A percentile compares a stretch with the other conserved stretches of the same genome.
Conservation (phyloP, 441 rosid species). For the Aleurites moluccanus region DNA sequence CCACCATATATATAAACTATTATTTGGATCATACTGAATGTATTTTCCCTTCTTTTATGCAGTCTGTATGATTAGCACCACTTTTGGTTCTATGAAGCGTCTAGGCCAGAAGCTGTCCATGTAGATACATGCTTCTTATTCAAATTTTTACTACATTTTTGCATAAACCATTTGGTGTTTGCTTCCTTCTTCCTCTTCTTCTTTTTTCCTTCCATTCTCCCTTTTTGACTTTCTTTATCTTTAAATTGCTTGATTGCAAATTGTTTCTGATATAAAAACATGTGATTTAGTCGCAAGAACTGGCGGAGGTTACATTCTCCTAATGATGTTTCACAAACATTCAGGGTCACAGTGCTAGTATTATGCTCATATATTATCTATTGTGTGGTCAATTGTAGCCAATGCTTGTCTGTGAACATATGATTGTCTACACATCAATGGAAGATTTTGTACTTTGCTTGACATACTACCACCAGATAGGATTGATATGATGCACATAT, state of each 20-base stretch:
- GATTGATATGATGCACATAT: not conserved
- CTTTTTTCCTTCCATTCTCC: too few species aligned
- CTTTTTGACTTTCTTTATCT: slow-evolving; percentile 6
- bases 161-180: not conserved
- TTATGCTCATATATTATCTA: not conserved
- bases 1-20: not conserved
- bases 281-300: not conserved
- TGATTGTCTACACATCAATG: not conserved
- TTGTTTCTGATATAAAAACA: not conserved
- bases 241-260: not conserved
- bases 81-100: too few species aligned
- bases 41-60: not conserved
- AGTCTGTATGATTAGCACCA: not conserved
- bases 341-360: not conserved
- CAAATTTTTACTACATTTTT: not conserved
- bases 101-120: too few species aligned
- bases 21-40: not conserved
- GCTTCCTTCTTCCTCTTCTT: not conserved
- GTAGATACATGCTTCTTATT: not conserved
- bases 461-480: not conserved
- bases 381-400: not conserved
- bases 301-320: not conserved
- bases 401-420: not conserved
- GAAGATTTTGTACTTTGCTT: not conserved
- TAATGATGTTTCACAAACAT: not conserved